Percentiles rank a stretch among this genome's conserved stretches.
Conservation (phyloP, 2,329 filamentous ascomycete genomes). For the Cytospora mali region DNA sequence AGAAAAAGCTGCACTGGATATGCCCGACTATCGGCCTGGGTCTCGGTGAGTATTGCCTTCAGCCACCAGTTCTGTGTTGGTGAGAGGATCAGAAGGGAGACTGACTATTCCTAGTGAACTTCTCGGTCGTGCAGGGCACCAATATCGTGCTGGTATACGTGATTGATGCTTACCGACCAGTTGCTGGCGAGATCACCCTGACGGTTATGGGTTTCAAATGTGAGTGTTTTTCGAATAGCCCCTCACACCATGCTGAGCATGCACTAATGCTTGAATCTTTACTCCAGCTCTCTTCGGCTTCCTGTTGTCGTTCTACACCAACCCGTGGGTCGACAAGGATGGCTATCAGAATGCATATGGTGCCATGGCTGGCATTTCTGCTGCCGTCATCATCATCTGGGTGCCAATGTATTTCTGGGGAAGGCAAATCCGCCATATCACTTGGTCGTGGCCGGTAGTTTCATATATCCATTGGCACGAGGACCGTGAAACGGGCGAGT, state of each 20-base stretch:
- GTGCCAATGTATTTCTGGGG: slow-evolving; percentile 57
- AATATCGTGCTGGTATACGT: slow-evolving; percentile 60
- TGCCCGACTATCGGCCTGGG: slow-evolving; percentile 57
- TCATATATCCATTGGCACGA: slow-evolving; percentile 52
- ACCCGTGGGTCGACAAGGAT: slow-evolving; percentile 54
- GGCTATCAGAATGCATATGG: slow-evolving; percentile 57
- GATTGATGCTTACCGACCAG: slow-evolving; percentile 59
- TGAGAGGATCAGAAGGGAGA: neutral
- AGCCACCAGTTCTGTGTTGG: no score
- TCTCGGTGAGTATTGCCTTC: slow-evolving; percentile 44
- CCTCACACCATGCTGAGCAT: neutral
- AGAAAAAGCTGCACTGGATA: slow-evolving; percentile 55
- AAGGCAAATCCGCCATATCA: slow-evolving; percentile 48
- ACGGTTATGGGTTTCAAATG: slow-evolving; percentile 59
- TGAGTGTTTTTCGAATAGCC: slow-evolving; percentile 33
- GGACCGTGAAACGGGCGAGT: slow-evolving; percentile 60
- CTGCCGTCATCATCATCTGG: slow-evolving; percentile 49
- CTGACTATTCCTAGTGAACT: slow-evolving; percentile 46
- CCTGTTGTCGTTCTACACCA: slow-evolving; percentile 62
- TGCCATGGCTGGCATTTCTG: slow-evolving; percentile 59
- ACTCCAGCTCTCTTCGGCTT: slow-evolving; percentile 56
- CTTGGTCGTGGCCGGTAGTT: slow-evolving; percentile 52
- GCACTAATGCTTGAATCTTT: slow-evolving; percentile 3
- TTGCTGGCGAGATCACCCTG: slow-evolving; percentile 58
- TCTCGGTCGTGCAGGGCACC: slow-evolving; percentile 57